Evolutionary conservation across 163 green algal genomes (phyloP), one percentile per base, ranked within the genome.

Genomic region (Scenedesmus sp.): DNA sequence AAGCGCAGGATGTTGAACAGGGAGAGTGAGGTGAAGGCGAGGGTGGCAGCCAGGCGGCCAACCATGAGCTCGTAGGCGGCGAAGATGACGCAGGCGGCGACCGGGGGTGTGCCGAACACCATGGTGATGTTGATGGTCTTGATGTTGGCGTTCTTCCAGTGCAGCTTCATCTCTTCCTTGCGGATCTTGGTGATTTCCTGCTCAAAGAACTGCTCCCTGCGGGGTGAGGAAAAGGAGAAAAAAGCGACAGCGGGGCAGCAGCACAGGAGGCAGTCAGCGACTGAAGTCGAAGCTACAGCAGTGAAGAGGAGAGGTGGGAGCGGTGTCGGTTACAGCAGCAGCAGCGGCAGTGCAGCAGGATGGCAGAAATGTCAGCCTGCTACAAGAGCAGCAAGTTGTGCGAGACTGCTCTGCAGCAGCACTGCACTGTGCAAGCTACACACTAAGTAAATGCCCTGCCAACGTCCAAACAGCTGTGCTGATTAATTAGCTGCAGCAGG

Each of bases 1-100:
- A 97, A 97, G 87, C 96, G 94, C 83, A 98, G 94, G 77, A 97
- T 95, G 93, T 97, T 97, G 95, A 98, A 98, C 23, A 98, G 94
- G 10, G 96, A 95, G 13, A 98, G 91, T 2, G 96, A 96, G 79
- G 96, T 96, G 95, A 98, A 98, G 86, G 96, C 96, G 7, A 97
- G 92, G 7, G 90, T 90, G 9, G 96, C 94, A 26, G 88, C 91
- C 46, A 98, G 93, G 60, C 90, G 92, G 46, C 54, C 86, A 12
- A 91, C 90, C 73, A 95, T 93, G 52, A 96, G 84, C 89, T 96
- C 93, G 91, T 96, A 98, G 84, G 84, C 88, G 62, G 74, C 86
- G 89, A 98, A 97, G 73, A 95, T 96, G 86, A 94, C 94, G 73
- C 93, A 95, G 16, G 93, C 94, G 64, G 93, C 94, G 34, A 93